Percentiles rank a stretch among this genome's conserved stretches.
These are phyloP conservation scores for Rhizoclosmatium globosum DNA, from an alignment of 192 early-diverging fungal species.

Conservation along the genomic window DNA sequence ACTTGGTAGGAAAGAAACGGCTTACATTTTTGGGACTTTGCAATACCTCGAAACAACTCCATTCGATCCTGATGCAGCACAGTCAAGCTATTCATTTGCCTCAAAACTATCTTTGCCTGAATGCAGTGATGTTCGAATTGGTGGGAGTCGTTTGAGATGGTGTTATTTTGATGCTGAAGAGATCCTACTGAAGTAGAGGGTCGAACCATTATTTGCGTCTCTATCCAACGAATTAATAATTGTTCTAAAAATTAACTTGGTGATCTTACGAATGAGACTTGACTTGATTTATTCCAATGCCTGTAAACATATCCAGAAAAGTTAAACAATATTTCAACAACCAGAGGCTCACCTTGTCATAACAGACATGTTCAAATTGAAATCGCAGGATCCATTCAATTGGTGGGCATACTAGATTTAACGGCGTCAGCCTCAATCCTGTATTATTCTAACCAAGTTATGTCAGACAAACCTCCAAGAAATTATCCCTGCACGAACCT, in stretches of 20 bases:
- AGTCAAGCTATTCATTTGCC: neutral
- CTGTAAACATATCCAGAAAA: neutral
- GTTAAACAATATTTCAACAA: neutral
- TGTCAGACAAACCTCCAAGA: no score
- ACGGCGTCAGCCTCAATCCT: slow-evolving; percentile 42
- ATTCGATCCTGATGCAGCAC: neutral
- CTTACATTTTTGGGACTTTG: slow-evolving; percentile 21
- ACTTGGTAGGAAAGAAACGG: neutral
- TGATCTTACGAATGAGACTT: neutral
- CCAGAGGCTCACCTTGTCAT: slow-evolving; percentile 39
- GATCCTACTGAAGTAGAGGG: slow-evolving; percentile 7
- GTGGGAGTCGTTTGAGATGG: slow-evolving; percentile 5
- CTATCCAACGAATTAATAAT: neutral
- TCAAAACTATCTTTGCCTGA: neutral
- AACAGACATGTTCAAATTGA: slow-evolving; percentile 45
- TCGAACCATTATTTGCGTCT: neutral
- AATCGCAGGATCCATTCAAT: neutral
- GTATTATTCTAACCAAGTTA: neutral
- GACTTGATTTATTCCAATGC: slow-evolving; percentile 8
- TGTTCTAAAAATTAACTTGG: neutral
- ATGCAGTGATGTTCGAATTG: slow-evolving; percentile 11
- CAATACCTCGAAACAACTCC: neutral
- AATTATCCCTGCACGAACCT: neutral
- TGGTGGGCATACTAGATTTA: slow-evolving; percentile 34
- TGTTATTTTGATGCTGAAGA: neutral